Evolutionary conservation across 2,329 filamentous ascomycete species (phyloP).

Genomic region (Fusarium albidum): DNA sequence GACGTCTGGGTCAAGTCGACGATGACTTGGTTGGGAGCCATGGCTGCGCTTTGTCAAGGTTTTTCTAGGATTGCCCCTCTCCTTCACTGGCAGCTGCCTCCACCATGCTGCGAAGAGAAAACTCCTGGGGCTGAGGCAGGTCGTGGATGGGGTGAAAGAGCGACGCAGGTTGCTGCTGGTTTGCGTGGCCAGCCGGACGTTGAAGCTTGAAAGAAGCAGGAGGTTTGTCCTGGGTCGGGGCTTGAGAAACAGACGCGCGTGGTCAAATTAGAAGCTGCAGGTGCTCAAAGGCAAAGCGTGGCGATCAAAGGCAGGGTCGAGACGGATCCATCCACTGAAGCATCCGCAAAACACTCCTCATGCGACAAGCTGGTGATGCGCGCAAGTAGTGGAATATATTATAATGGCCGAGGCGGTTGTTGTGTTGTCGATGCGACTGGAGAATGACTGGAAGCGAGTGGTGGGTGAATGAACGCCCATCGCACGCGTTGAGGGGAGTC

Average conservation of each 20-base stretch:
- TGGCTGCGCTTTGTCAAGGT: slow-evolving; percentile 35
- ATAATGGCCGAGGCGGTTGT: slow-evolving; percentile 10
- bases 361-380: slow-evolving; percentile 1
- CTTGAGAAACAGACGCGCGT: slow-evolving; percentile 25
- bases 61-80: slow-evolving; percentile 40
- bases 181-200: slow-evolving; percentile 9
- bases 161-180: slow-evolving; percentile 3
- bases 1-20: slow-evolving; percentile 34
- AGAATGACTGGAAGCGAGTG: slow-evolving; percentile 29
- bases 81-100: slow-evolving; percentile 30
- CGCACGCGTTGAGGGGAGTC: slow-evolving; percentile 33
- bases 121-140: background rate
- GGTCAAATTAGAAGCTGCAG: slow-evolving; percentile 20
- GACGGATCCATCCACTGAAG: background rate
- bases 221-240: slow-evolving; percentile 16
- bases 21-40: slow-evolving; percentile 9
- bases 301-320: slow-evolving; percentile 4
- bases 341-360: background rate
- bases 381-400: slow-evolving; percentile 12
- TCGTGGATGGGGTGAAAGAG: background rate
- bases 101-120: slow-evolving; percentile 35
- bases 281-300: slow-evolving; percentile 9
- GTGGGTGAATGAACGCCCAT: slow-evolving; percentile 29
- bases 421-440: slow-evolving; percentile 26
- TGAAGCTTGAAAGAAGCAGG: slow-evolving; percentile 22